phyloP scores from a whole-genome alignment of 2,329 filamentous ascomycete species.

The Trichoderma asperellum region DNA sequence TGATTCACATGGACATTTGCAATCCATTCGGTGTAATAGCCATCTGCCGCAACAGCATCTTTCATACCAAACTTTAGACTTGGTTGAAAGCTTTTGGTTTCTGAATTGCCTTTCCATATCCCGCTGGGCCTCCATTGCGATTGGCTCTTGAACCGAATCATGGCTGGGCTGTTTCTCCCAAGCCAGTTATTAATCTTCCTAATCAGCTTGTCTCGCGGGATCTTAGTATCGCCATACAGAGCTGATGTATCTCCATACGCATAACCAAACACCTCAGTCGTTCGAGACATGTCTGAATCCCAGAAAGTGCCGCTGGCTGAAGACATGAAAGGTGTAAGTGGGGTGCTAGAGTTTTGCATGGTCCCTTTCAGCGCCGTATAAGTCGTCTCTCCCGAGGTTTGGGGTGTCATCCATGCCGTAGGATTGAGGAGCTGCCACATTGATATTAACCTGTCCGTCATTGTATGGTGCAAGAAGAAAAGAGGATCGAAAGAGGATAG shows the following conservation, averaged over 20 bases:
- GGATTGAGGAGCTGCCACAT: constrained; percentile 79
- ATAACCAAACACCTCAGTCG: constrained; percentile 69
- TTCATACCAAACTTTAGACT: constrained; percentile 35
- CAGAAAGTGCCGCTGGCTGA: constrained; percentile 64
- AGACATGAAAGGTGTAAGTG: constrained; percentile 69
- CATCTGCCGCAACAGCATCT: constrained; percentile 42
- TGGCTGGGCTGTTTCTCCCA: constrained; percentile 39
- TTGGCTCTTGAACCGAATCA: constrained; percentile 28
- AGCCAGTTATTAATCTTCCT: constrained; percentile 58
- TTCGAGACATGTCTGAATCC: constrained; percentile 65
- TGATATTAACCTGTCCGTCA: constrained; percentile 74
- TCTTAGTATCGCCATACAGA: constrained; percentile 34
- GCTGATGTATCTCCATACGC: constrained; percentile 67
- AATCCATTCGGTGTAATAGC: constrained; percentile 65
- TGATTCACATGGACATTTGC: constrained; percentile 67
- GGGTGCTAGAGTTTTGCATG: constrained; percentile 57
- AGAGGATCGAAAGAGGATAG: constrained; percentile 79
- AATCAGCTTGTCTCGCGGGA: constrained; percentile 42
- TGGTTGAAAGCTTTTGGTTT: constrained; percentile 27
- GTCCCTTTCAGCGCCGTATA: constrained; percentile 62
- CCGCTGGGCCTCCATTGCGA: neutral
- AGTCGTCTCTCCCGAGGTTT: constrained; percentile 58
- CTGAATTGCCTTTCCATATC: neutral
- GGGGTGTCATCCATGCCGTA: constrained; percentile 65
- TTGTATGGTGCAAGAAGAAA: constrained; percentile 77